Conservation (phyloP, 2,329 filamentous ascomycete species). For the Fusarium proliferatum region DNA sequence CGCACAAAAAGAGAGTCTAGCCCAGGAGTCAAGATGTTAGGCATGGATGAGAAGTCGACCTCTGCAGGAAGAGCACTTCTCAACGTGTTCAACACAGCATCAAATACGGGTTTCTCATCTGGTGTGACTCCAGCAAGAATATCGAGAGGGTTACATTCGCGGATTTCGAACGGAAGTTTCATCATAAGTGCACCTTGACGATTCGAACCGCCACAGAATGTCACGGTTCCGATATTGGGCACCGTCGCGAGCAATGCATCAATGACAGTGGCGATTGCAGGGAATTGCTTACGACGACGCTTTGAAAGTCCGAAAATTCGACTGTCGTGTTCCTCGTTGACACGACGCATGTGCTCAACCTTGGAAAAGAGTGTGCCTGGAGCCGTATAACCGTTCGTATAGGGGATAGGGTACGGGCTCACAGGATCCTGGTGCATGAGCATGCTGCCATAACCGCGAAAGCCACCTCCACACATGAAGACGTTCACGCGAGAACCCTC, state of each 20-base stretch:
- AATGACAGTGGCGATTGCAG: conserved; percentile 85
- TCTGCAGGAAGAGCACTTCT: conserved; percentile 56
- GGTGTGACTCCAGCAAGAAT: conserved; percentile 46
- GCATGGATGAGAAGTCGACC: conserved; percentile 49
- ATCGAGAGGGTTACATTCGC: conserved; percentile 73
- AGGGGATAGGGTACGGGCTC: conserved; percentile 83
- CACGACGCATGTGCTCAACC: conserved; percentile 61
- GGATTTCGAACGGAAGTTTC: conserved; percentile 68
- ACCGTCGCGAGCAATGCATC: conserved; percentile 76
- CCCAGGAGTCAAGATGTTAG: conserved; percentile 57
- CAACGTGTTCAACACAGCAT: conserved; percentile 54
- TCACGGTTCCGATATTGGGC: conserved; percentile 76
- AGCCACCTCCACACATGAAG: conserved; percentile 90
- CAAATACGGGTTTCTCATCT: conserved; percentile 47
- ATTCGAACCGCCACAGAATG: conserved; percentile 90
- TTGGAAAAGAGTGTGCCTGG: conserved; percentile 68
- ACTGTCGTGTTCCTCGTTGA: conserved; percentile 61
- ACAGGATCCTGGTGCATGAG: conserved; percentile 82
- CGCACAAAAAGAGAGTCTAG: conserved; percentile 59
- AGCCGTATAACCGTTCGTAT: conserved; percentile 82
- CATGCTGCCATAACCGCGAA: conserved; percentile 90
- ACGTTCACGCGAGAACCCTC: conserved; percentile 67
- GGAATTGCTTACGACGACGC: conserved; percentile 81
- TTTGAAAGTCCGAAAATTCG: conserved; percentile 83
- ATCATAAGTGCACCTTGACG: conserved; percentile 85